Percentiles rank a stretch among this genome's conserved stretches.
These are phyloP conservation scores for Piper longum DNA, from an alignment of 164 flowering plant genomes.

Conservation along the genomic window DNA sequence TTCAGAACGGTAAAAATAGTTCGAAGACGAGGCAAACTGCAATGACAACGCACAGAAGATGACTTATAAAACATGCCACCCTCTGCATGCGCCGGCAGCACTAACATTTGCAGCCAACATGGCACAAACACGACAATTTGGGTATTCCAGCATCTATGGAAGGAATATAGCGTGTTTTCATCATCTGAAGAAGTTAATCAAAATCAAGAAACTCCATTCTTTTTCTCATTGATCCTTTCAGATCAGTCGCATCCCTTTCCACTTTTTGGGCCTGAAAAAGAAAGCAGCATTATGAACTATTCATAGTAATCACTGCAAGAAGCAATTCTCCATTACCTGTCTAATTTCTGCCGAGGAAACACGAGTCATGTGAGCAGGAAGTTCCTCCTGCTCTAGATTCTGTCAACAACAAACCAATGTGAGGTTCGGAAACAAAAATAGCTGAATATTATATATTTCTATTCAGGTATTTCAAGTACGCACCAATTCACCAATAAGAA, in stretches of 20 bases:
- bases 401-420: conserved; percentile 1
- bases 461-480: background rate
- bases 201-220: conserved; percentile 98
- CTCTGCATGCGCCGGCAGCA: conserved; percentile 9
- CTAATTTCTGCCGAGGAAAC: conserved; percentile 34
- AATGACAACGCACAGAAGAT: background rate
- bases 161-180: too few species aligned
- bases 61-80: background rate
- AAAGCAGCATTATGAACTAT: background rate
- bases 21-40: background rate
- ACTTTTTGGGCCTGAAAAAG: conserved; percentile 48
- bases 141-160: background rate
- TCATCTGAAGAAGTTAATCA: conserved; percentile 12
- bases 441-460: background rate
- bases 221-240: conserved; percentile 88
- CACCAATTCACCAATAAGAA: conserved; percentile 91
- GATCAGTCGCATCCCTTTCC: conserved; percentile 83
- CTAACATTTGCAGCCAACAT: conserved; percentile 22
- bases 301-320: background rate
- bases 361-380: conserved; percentile 38
- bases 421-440: background rate
- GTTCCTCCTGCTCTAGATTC: conserved; percentile 39
- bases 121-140: conserved; percentile 9
- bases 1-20: background rate
- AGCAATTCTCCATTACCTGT: conserved; percentile 15